phyloP scores from a whole-genome alignment of 225 moss, liverwort and hornwort genomes.

The Sphagnum contortum region DNA sequence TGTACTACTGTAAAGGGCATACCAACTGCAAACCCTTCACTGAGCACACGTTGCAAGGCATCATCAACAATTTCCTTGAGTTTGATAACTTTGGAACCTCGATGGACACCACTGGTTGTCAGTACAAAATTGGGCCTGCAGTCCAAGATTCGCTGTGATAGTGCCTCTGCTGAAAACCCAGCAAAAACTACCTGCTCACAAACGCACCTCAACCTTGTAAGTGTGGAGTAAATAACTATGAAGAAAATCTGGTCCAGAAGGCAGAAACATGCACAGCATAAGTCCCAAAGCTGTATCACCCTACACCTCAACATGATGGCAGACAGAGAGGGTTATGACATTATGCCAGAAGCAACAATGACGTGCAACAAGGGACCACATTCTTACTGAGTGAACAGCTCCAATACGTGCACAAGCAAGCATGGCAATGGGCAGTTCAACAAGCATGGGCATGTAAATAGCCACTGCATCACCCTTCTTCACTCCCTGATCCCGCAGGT shows the following conservation, averaged over 20 bases:
- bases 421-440: slow-evolving; percentile 90
- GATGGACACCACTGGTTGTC: slow-evolving; percentile 69
- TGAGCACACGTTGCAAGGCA: slow-evolving; percentile 40
- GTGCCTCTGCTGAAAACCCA: slow-evolving; percentile 91
- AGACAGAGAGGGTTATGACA: too few species aligned
- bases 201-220: too few species aligned
- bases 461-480: slow-evolving; percentile 87
- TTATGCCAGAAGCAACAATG: too few species aligned
- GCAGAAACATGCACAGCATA: too few species aligned
- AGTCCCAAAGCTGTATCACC: too few species aligned
- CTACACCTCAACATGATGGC: too few species aligned
- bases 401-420: slow-evolving; percentile 98
- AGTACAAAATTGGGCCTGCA: slow-evolving; percentile 78
- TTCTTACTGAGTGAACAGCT: slow-evolving; percentile 92
- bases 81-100: slow-evolving; percentile 74
- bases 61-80: slow-evolving; percentile 94
- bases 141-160: slow-evolving; percentile 78
- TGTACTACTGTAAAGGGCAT: slow-evolving; percentile 2
- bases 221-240: too few species aligned
- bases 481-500: slow-evolving; percentile 70
- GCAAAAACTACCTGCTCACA: slow-evolving; percentile 76
- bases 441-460: slow-evolving; percentile 95
- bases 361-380: too few species aligned
- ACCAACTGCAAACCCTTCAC: slow-evolving; percentile 57
- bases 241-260: too few species aligned